phyloP scores from a whole-genome alignment of 83 land plant genomes.

The Larix sibirica region DNA sequence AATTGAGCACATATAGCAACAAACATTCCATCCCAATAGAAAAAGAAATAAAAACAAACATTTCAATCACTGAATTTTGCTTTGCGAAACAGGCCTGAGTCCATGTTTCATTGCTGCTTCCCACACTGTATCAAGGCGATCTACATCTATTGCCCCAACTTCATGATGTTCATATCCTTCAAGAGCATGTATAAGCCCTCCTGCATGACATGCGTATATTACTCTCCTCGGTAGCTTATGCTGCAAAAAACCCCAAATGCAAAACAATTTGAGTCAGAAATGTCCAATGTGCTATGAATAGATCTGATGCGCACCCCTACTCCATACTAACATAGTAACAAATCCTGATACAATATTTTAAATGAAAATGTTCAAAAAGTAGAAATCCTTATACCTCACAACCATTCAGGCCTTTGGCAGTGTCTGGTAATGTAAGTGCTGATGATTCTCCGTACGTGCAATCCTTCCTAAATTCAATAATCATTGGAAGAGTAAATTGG shows the following conservation, averaged over 20 bases:
- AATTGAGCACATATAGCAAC: too few species aligned
- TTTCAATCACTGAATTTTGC: too few species aligned
- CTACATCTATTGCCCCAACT: slow-evolving; percentile 24
- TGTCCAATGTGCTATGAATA: too few species aligned
- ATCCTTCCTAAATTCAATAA: slow-evolving; percentile 26
- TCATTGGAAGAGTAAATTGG: slow-evolving; percentile 28
- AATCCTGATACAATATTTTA: too few species aligned
- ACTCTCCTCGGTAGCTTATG: slow-evolving; percentile 36
- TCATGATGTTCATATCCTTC: slow-evolving; percentile 49
- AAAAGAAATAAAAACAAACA: too few species aligned
- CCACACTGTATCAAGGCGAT: slow-evolving; percentile 36
- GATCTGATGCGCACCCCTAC: too few species aligned
- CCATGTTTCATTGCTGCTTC: slow-evolving; percentile 39
- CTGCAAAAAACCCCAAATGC: slow-evolving; percentile 14
- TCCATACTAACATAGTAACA: too few species aligned
- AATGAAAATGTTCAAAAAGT: too few species aligned
- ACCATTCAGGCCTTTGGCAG: slow-evolving; percentile 19
- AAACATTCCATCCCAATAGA: too few species aligned
- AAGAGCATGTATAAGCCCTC: slow-evolving; percentile 38
- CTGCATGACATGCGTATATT: slow-evolving; percentile 50
- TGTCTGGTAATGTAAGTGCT: slow-evolving; percentile 22
- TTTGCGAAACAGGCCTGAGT: slow-evolving; percentile 5
- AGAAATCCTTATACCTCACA: slow-evolving; percentile 31
- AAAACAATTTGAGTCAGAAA: neutral
- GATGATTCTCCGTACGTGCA: slow-evolving; percentile 29